Conservation (phyloP, 1,139 yeast genomes). For the Hemisphaericaspora lyxosophila region DNA sequence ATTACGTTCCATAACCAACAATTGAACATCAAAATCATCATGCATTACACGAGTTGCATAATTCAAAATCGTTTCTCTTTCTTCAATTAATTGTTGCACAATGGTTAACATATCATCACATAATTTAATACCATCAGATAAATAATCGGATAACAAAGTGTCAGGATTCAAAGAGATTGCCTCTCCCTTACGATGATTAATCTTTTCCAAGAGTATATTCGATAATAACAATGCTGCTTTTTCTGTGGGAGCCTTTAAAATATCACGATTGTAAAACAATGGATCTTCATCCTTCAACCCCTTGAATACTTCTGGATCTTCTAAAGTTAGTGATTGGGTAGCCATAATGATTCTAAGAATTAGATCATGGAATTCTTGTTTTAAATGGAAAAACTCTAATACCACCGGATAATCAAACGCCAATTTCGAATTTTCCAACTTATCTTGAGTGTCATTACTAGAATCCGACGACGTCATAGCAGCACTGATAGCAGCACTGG, state of each 20-base stretch:
- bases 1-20: slow-evolving; percentile 60
- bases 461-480: no score
- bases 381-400: slow-evolving; percentile 70
- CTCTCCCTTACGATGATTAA: slow-evolving; percentile 39
- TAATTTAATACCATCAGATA: slow-evolving; percentile 46
- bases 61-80: slow-evolving; percentile 65
- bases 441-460: not conserved
- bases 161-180: slow-evolving; percentile 52
- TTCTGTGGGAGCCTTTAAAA: slow-evolving; percentile 45
- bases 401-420: slow-evolving; percentile 62
- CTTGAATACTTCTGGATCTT: slow-evolving; percentile 71
- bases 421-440: slow-evolving; percentile 22
- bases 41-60: slow-evolving; percentile 79
- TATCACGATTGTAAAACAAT: slow-evolving; percentile 40
- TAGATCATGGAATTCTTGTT: slow-evolving; percentile 70
- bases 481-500: no score
- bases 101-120: slow-evolving; percentile 44
- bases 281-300: slow-evolving; percentile 60
- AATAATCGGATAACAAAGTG: slow-evolving; percentile 42
- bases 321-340: slow-evolving; percentile 67
- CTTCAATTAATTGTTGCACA: slow-evolving; percentile 62
- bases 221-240: slow-evolving; percentile 51
- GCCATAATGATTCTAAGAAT: slow-evolving; percentile 63
- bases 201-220: slow-evolving; percentile 45
- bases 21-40: slow-evolving; percentile 63